Conservation (phyloP, 345 rosid species). For the Laguncularia racemosa region DNA sequence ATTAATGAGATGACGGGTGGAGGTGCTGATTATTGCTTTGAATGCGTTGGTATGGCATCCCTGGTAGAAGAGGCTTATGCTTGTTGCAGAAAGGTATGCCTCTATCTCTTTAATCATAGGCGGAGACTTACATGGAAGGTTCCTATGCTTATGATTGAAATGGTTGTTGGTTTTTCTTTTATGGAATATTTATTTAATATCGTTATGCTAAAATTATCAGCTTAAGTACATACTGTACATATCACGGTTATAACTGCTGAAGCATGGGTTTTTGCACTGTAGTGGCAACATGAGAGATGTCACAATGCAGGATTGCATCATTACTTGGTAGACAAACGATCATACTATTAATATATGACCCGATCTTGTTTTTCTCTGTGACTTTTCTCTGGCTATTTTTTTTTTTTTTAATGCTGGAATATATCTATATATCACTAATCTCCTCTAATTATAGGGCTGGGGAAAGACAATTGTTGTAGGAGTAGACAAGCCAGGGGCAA, state of each 20-base stretch:
- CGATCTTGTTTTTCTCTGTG: not conserved
- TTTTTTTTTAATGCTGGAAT: too few relatives aligned
- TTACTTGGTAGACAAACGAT: not conserved
- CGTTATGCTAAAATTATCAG: too few relatives aligned
- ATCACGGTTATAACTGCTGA: too few relatives aligned
- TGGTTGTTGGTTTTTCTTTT: not conserved
- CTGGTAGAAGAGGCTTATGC: conserved; percentile 64
- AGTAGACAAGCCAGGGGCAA: conserved; percentile 63
- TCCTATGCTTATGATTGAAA: not conserved
- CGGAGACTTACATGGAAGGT: not conserved
- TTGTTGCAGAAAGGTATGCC: conserved; percentile 53
- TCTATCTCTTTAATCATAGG: conserved; percentile 1
- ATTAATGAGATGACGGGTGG: conserved; percentile 68
- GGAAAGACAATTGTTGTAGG: conserved; percentile 79
- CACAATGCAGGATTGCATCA: too few relatives aligned
- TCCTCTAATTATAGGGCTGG: conserved; percentile 51
- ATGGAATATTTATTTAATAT: too few relatives aligned
- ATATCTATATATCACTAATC: too few relatives aligned
- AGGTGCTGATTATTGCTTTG: conserved; percentile 84
- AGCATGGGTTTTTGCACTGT: too few relatives aligned
- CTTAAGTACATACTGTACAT: too few relatives aligned
- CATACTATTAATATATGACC: not conserved
- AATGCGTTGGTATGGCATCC: conserved; percentile 56
- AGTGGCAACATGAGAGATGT: too few relatives aligned
- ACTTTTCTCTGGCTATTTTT: too few relatives aligned